Base-by-base conservation (phyloP, 192 early-diverging fungal species). In the Umbelopsis sp. region DNA sequence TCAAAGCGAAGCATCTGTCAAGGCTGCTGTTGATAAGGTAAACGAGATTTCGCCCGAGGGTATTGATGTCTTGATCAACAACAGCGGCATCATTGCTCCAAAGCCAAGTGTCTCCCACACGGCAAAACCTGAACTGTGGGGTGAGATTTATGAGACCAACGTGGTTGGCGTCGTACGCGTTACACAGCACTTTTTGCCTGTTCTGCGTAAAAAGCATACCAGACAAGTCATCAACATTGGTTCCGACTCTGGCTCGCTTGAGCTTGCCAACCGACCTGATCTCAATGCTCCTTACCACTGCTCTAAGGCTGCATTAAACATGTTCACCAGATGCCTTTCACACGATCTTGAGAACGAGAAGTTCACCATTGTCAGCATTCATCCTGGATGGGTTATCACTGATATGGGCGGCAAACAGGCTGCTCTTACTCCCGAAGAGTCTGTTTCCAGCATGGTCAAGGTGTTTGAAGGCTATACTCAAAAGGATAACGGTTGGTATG, bases 51-150 rank as follows among this genome's bases (percentile, higher is more conserved):
- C 70, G 0, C 69, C 72, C 20, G 48, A 49, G 21, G 77, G 73
- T 11, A 51, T 79, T 45, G 55, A 79, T 23, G 55, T 72, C n/a
- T 49, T 77, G 46, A 72, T 77, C 52, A 79, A 79, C 23, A 79
- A 79, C 37, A 61, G 68, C 30, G 76, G 76, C 18, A 74, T 74
- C 33, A 21, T 3, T 47, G 71, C 68, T 5, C 44, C 46, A 15
- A 66, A 45, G 4, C 25, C 35, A 49, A 30, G 15, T 5, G n/a
- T 16, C 61, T 41, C 44, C 41, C n/a, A 45, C 4, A 68, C 67
- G 13, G 22, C 49, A 45, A 41, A 72, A 58, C 15, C 45, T 0
- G 51, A 68, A 33, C 64, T 71, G 4, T 73, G 48, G 44, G 23
- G 46, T 5, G 13, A 67, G 0, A 66, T 79, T 12, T 75, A 74